phyloP scores from a whole-genome alignment of 108 stramenopile genomes.

The Epithemia pelagica region DNA sequence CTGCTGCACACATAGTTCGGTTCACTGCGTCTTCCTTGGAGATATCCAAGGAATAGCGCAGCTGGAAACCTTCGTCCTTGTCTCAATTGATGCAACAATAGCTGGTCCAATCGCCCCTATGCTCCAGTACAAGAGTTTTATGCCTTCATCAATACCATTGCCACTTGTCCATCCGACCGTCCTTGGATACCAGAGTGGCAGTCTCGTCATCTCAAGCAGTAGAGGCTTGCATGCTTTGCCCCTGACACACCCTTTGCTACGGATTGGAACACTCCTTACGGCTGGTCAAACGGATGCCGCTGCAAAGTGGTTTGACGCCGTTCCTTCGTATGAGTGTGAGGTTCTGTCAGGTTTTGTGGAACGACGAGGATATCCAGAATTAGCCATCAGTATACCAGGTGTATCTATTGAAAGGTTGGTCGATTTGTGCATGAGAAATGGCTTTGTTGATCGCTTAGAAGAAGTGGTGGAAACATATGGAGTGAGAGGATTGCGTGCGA shows the following conservation, averaged over 20 bases:
- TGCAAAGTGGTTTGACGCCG: conserved; percentile 65
- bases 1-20: conserved; percentile 53
- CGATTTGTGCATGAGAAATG: conserved; percentile 64
- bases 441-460: conserved; percentile 52
- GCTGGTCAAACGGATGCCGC: conserved; percentile 54
- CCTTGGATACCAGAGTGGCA: conserved; percentile 68
- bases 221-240: conserved; percentile 54
- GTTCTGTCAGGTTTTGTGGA: conserved; percentile 61
- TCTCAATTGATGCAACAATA: conserved; percentile 41
- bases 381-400: conserved; percentile 55
- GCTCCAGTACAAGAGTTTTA: no score
- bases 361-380: conserved; percentile 51
- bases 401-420: conserved; percentile 64
- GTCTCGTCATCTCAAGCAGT: conserved; percentile 60
- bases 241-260: conserved; percentile 51
- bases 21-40: conserved; percentile 68
- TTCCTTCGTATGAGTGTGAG: conserved; percentile 51
- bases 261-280: conserved; percentile 65
- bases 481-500: conserved; percentile 36
- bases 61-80: conserved; percentile 58
- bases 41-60: conserved; percentile 50
- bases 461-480: conserved; percentile 48
- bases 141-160: no score
- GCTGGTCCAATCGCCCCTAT: conserved; percentile 24
- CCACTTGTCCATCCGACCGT: conserved; percentile 59